phyloP scores from a whole-genome alignment of 257 asterid genomes.

The Gardenia jasminoides region DNA sequence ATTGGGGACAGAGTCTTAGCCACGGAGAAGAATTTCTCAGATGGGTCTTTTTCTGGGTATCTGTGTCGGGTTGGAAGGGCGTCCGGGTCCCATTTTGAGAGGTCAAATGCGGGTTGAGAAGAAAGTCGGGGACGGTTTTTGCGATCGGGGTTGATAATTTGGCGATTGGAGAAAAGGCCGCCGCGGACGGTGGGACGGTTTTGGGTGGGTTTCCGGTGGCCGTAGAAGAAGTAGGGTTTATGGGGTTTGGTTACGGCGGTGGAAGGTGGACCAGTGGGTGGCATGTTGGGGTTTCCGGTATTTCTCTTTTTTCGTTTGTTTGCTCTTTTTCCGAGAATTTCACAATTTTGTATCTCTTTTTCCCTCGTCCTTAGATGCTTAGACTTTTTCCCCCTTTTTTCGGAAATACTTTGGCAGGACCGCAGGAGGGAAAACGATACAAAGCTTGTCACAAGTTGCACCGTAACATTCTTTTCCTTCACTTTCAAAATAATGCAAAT shows the following conservation, averaged over 20 bases:
- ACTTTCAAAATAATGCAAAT: too few species aligned
- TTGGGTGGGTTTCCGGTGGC: conserved; percentile 89
- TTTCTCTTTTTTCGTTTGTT: too few species aligned
- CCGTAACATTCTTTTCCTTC: too few species aligned
- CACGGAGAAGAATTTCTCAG: conserved; percentile 60
- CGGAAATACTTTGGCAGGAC: too few species aligned
- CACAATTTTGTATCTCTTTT: too few species aligned
- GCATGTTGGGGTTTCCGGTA: conserved; percentile 25
- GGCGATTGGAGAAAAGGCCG: conserved; percentile 85
- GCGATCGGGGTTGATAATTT: conserved; percentile 36
- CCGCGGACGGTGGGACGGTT: conserved; percentile 91
- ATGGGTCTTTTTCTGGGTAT: conserved; percentile 44
- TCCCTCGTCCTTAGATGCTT: too few species aligned
- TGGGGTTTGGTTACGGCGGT: conserved; percentile 32
- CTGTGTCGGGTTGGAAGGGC: not conserved
- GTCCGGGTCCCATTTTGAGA: conserved; percentile 86
- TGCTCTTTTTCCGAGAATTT: too few species aligned
- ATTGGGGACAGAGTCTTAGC: conserved; percentile 81
- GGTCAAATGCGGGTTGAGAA: conserved; percentile 52
- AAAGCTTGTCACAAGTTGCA: too few species aligned
- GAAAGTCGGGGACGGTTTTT: conserved; percentile 2
- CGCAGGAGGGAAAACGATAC: too few species aligned
- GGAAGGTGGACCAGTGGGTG: conserved; percentile 45
- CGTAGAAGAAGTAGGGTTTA: conserved; percentile 83
- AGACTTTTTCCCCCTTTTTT: too few species aligned